phyloP scores from a whole-genome alignment of 352 stramenopile genomes.

The Peronospora belbahrii region DNA sequence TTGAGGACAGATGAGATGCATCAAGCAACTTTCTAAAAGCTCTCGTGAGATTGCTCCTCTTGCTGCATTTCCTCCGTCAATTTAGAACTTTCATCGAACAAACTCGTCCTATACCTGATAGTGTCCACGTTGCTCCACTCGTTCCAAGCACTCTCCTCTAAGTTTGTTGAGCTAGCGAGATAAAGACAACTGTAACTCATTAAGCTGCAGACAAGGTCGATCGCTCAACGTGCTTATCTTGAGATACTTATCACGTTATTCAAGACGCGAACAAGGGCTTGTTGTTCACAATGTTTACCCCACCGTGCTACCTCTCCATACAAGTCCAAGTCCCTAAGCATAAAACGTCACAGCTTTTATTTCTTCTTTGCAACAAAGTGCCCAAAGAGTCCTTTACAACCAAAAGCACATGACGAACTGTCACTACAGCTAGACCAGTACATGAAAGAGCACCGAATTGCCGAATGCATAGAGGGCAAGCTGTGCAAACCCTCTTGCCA shows the following conservation, averaged over 20 bases:
- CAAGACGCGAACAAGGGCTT: not conserved
- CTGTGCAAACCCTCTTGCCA: constrained; percentile 37
- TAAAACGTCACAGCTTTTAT: constrained; percentile 1
- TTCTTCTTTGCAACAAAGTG: constrained; percentile 7
- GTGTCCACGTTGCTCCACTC: constrained; percentile 21
- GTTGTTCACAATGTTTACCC: constrained; percentile 16
- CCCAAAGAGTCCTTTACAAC: constrained; percentile 15
- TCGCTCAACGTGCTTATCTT: constrained; percentile 40
- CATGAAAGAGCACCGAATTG: constrained; percentile 71
- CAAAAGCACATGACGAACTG: no score
- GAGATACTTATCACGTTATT: not conserved
- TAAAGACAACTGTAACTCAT: constrained; percentile 32
- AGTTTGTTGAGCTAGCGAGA: constrained; percentile 26
- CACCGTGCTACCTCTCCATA: not conserved
- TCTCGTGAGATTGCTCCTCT: constrained; percentile 39
- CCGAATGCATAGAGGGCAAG: constrained; percentile 56
- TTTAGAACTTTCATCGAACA: constrained; percentile 4
- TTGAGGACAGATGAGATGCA: no score
- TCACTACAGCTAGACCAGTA: constrained; percentile 40
- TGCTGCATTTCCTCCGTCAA: constrained; percentile 7
- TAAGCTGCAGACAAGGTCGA: constrained; percentile 26
- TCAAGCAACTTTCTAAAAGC: no score
- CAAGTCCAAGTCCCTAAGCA: not conserved
- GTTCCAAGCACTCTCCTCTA: constrained; percentile 30
- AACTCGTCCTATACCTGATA: constrained; percentile 15